A percentile compares a stretch with the other conserved stretches of the same genome.
Conservation (phyloP, 2,329 filamentous ascomycete species). For the Fusarium pilosicola region DNA sequence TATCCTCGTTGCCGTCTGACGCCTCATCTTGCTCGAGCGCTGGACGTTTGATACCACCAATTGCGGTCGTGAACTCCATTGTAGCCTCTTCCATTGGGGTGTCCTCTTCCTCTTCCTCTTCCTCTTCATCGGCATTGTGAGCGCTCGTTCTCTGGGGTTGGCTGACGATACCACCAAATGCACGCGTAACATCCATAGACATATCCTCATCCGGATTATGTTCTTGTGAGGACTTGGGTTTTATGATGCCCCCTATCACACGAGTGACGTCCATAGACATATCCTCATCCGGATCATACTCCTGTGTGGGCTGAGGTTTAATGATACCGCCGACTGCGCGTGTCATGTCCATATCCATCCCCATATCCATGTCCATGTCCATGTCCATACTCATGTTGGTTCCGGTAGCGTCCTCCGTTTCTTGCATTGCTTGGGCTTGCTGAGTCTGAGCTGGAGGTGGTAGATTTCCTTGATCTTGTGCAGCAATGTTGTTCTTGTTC, state of each 20-base stretch:
- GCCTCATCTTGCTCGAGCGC: constrained; percentile 49
- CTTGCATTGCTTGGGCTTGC: constrained; percentile 14
- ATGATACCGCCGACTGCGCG: constrained; percentile 65
- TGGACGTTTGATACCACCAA: constrained; percentile 72
- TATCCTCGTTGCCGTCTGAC: constrained; percentile 68
- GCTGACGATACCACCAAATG: constrained; percentile 79
- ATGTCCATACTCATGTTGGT: constrained; percentile 55
- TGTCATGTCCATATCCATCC: constrained; percentile 55
- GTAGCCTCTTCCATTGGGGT: constrained; percentile 55
- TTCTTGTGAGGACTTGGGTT: constrained; percentile 55
- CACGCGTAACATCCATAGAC: constrained; percentile 94
- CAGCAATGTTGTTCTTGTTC: constrained; percentile 43
- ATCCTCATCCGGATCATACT: constrained; percentile 64
- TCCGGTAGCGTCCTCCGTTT: constrained; percentile 44
- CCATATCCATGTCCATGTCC: constrained; percentile 49
- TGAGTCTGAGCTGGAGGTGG: constrained; percentile 35
- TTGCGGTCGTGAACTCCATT: constrained; percentile 86
- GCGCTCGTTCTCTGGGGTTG: constrained; percentile 14
- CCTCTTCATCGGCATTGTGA: constrained; percentile 39
- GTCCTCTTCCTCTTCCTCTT: constrained; percentile 44
- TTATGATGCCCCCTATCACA: constrained; percentile 67
- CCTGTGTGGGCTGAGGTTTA: constrained; percentile 55
- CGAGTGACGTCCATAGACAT: constrained; percentile 96
- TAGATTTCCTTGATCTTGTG: constrained; percentile 55
- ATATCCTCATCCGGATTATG: constrained; percentile 70